Evolutionary conservation across 495 filamentous ascomycete species (phyloP), one percentile per base, ranked within the genome.

Genomic region (Aspergillus biplanus): DNA sequence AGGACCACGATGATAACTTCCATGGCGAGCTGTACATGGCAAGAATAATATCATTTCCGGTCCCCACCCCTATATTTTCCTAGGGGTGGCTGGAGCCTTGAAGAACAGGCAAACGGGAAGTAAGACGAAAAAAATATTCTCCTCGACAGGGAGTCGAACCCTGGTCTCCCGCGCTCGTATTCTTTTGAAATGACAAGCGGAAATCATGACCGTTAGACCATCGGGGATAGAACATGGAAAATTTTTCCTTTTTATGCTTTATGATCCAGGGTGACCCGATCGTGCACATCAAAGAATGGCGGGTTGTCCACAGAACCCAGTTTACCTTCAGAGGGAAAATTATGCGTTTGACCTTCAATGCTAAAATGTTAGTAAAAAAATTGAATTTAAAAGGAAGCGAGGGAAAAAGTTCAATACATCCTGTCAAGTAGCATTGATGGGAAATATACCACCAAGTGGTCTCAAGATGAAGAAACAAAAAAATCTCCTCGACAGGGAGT

Each of bases 201-300:
- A 77, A 77, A 77, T 77, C 74, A 77, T 77, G 65, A 77, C 74
- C 74, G 71, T 73, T 75, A 76, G 74, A 77, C 74, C 47, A 50
- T 50, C 47, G 47, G 27, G 47, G 47, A 50, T 50, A 4, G 46
- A 18, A 49, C 13, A 6, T 49, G 46, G 1, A 3, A 7, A 15
- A 13, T 7, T 7, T 48, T 48, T 5, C 9, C 9, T 15, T 48
- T 8, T n/a, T 48, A 8, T 5, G 44, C 44, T 6, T 39, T 6
- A 39, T 39, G n/a, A n/a, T n/a, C n/a, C n/a, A n/a, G n/a, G n/a
- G n/a, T n/a, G n/a, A n/a, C n/a, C n/a, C n/a, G n/a, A n/a, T n/a
- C n/a, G n/a, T n/a, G n/a, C n/a, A 39, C 12, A 39, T 39, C 35
- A 39, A 39, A 6, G 6, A 39, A 39, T 39, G 35, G 35, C 35